A percentile compares a stretch with the other conserved stretches of the same genome.
Conservation (phyloP, 73 alveolate species). For the Symbiodinium pilosum region DNA sequence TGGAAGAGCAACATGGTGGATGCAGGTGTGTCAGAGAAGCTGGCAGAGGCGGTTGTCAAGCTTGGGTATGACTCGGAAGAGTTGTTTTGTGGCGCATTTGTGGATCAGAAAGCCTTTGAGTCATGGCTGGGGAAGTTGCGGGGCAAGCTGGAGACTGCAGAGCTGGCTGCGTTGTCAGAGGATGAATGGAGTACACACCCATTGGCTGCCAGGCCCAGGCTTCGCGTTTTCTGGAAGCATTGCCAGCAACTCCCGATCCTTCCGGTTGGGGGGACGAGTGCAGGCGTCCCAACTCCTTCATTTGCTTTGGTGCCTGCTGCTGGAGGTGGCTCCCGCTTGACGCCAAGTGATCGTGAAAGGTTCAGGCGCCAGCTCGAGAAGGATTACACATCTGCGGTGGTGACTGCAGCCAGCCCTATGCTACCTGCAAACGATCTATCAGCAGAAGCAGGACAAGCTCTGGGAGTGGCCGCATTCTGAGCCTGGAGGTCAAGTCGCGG, state of each 20-base stretch:
- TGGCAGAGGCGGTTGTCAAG: background rate
- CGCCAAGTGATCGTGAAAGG: constrained; percentile 12
- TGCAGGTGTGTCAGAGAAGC: background rate
- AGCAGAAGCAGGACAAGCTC: background rate
- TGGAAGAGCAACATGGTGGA: background rate
- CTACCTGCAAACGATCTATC: background rate
- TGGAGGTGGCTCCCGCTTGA: background rate
- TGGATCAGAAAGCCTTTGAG: background rate
- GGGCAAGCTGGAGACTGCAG: background rate
- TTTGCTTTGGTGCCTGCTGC: background rate
- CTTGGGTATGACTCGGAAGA: background rate
- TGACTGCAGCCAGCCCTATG: background rate
- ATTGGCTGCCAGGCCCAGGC: background rate
- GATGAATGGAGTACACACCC: background rate
- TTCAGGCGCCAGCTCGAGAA: constrained; percentile 1
- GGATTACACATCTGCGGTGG: background rate
- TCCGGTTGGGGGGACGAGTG: background rate
- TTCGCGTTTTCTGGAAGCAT: background rate
- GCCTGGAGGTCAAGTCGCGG: background rate
- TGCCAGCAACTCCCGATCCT: background rate
- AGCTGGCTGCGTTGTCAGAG: background rate
- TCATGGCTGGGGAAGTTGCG: background rate
- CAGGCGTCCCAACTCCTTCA: background rate
- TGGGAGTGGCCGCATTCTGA: background rate
- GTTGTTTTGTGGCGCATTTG: background rate